phyloP scores from a whole-genome alignment of 2,329 filamentous ascomycete species.

The Cladosporium sp. region DNA sequence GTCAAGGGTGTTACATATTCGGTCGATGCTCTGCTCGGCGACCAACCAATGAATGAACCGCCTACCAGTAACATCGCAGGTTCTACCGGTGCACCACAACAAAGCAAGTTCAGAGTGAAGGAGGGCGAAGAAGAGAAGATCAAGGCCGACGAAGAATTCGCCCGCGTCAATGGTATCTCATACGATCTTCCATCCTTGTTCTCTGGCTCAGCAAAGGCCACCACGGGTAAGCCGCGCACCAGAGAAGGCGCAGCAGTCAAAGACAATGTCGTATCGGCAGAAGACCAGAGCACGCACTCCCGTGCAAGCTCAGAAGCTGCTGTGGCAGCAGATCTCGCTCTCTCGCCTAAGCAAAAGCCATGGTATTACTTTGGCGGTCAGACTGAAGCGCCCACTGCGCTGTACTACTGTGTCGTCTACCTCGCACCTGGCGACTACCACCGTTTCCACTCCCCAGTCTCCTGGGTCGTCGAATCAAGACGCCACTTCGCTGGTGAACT shows the following conservation, averaged over 20 bases:
- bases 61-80: conserved; percentile 38
- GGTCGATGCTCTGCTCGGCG: conserved; percentile 84
- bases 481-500: conserved; percentile 98
- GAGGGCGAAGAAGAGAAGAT: conserved; percentile 64
- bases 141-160: conserved; percentile 86
- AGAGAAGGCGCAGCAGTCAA: conserved; percentile 36
- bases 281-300: conserved; percentile 72
- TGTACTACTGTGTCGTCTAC: conserved; percentile 96
- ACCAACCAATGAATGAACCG: conserved; percentile 49
- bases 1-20: conserved; percentile 99
- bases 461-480: conserved; percentile 91
- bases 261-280: conserved; percentile 27
- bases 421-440: conserved; percentile 97
- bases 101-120: conserved; percentile 36
- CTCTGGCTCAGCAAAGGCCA: conserved; percentile 59
- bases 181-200: conserved; percentile 89
- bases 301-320: conserved; percentile 75
- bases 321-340: conserved; percentile 80
- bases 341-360: conserved; percentile 59
- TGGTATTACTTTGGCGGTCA: conserved; percentile 50
- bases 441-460: conserved; percentile 91
- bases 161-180: conserved; percentile 88
- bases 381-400: conserved; percentile 57
- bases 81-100: conserved; percentile 42
- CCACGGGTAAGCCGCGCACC: conserved; percentile 30